Percentiles rank a stretch among this genome's conserved stretches.
phyloP scores from a whole-genome alignment of 2,329 filamentous ascomycete genomes.

The Alternaria sp. region DNA sequence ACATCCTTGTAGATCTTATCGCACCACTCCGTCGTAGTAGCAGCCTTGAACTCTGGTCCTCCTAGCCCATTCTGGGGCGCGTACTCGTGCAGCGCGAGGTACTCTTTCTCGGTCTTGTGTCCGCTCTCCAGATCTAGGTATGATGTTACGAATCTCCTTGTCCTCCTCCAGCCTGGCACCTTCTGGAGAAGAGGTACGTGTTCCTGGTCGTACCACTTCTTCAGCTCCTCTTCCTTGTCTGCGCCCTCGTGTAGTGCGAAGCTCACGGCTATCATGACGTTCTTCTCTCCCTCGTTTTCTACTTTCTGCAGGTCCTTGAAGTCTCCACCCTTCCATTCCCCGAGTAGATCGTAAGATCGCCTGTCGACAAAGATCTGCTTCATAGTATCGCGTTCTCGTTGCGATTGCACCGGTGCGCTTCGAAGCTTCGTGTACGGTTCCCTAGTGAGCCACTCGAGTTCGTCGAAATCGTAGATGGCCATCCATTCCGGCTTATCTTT shows the following conservation, averaged over 20 bases:
- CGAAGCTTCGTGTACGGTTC: conserved; percentile 73
- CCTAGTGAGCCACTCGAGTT: conserved; percentile 73
- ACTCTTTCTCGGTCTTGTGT: conserved; percentile 56
- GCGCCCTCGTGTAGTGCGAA: conserved; percentile 63
- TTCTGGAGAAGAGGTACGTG: conserved; percentile 74
- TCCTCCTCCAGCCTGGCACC: conserved; percentile 79
- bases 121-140: conserved; percentile 56
- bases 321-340: conserved; percentile 60
- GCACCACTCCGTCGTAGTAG: conserved; percentile 68
- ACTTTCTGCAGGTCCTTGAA: conserved; percentile 68
- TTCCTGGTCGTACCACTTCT: conserved; percentile 77
- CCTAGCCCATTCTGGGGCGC: conserved; percentile 69
- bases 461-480: conserved; percentile 81
- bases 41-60: conserved; percentile 68
- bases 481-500: conserved; percentile 70
- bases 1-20: conserved; percentile 65
- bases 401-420: conserved; percentile 62
- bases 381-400: conserved; percentile 67
- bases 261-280: conserved; percentile 68
- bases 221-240: conserved; percentile 60
- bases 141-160: conserved; percentile 72
- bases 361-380: conserved; percentile 72
- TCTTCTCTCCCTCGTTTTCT: conserved; percentile 60
- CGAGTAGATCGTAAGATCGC: conserved; percentile 71
- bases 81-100: conserved; percentile 75